A percentile compares a stretch with the other conserved stretches of the same genome.
These are phyloP conservation scores for Byssochlamys sp. DNA, from an alignment of 2,329 filamentous ascomycete species.

Conservation along the genomic window DNA sequence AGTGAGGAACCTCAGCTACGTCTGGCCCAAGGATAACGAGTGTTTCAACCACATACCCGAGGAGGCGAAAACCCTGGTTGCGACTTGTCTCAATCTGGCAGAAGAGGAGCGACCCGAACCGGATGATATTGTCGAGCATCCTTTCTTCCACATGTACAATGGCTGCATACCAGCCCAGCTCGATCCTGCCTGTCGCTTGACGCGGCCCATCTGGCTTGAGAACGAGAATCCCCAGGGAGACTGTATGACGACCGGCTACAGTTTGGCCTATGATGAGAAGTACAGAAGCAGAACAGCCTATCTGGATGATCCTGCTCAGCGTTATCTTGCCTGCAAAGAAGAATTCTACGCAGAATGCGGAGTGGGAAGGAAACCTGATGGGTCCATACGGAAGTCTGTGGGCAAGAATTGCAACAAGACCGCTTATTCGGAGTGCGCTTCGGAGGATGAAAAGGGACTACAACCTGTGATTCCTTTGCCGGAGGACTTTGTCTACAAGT, in stretches of 20 bases:
- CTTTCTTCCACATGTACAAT: conserved; percentile 42
- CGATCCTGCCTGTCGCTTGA: conserved; percentile 29
- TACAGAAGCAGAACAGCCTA: conserved; percentile 26
- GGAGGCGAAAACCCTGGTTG: conserved; percentile 41
- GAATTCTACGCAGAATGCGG: conserved; percentile 38
- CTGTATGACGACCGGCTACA: conserved; percentile 32
- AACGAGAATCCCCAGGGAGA: conserved; percentile 39
- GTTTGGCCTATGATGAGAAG: conserved; percentile 34
- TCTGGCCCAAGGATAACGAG: conserved; percentile 39
- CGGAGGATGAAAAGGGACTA: conserved; percentile 37
- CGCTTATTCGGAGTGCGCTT: conserved; percentile 37
- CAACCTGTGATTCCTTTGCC: conserved; percentile 39
- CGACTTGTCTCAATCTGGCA: conserved; percentile 38
- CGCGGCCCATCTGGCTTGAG: conserved; percentile 36
- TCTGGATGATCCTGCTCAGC: conserved; percentile 26
- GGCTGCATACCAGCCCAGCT: conserved; percentile 39
- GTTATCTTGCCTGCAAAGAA: conserved; percentile 31
- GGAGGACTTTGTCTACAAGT: conserved; percentile 37
- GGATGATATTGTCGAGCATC: conserved; percentile 41
- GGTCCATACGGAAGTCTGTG: conserved; percentile 31
- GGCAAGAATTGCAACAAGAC: conserved; percentile 39
- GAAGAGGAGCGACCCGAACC: conserved; percentile 41
- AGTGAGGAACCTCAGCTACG: conserved; percentile 39
- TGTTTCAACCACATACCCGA: conserved; percentile 38
- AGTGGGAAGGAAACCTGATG: conserved; percentile 34